Percentiles rank a stretch among this genome's conserved stretches.
phyloP scores from a whole-genome alignment of 169 alveolate species.

The Plasmodium cynomolgi region DNA sequence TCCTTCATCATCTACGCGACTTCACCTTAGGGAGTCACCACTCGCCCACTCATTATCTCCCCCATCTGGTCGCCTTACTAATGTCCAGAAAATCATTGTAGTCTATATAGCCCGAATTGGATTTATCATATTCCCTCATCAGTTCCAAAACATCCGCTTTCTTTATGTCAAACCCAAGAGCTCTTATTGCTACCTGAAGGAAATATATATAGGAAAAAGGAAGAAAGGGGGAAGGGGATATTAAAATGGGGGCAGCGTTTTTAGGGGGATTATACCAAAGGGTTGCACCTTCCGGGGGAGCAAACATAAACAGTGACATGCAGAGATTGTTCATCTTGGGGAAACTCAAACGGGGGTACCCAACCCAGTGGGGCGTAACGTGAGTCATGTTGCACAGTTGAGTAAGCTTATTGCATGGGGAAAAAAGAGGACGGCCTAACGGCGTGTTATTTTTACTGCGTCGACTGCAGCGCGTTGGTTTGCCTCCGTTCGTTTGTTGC shows the following conservation, averaged over 20 bases:
- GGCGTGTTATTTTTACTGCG: background rate
- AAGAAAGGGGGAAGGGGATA: background rate
- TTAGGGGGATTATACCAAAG: background rate
- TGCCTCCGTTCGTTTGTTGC: background rate
- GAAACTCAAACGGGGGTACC: background rate
- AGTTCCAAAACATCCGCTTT: constrained; percentile 94
- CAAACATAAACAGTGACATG: too few species aligned
- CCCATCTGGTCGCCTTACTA: constrained; percentile 75
- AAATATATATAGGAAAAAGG: background rate
- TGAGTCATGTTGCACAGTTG: background rate
- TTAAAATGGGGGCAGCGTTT: background rate
- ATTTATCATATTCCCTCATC: constrained; percentile 90
- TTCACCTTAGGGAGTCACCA: background rate
- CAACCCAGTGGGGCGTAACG: background rate
- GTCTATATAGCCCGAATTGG: constrained; percentile 87
- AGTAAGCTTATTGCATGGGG: background rate
- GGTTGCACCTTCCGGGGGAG: background rate
- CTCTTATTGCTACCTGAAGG: constrained; percentile 97
- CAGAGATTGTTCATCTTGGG: too few species aligned
- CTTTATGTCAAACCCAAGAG: constrained; percentile 98
- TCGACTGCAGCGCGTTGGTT: background rate
- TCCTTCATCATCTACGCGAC: background rate
- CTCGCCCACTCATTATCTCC: background rate
- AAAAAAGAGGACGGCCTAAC: background rate
- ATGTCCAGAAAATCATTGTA: constrained; percentile 87